Evolutionary conservation across 257 asterid species (phyloP), one percentile per base, ranked within the genome.

Genomic region (Solanum sejunctum): DNA sequence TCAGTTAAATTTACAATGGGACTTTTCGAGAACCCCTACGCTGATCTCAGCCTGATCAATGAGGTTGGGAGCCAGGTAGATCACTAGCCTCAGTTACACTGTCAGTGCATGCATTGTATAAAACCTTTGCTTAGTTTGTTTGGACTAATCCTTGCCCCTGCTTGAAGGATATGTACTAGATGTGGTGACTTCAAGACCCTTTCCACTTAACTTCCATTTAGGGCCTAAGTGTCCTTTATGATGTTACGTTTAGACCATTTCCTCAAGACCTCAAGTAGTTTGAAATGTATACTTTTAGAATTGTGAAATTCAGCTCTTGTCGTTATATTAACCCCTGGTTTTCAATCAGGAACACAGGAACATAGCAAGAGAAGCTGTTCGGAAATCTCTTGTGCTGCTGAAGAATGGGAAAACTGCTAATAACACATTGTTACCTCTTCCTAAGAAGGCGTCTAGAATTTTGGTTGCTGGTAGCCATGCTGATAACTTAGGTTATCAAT

Each of bases 401-500:
- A 95, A 95, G 89, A 95, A 95, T 84, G 98, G 98, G 78, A 93
- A 92, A 88, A 89, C 18, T 26, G 89, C 88, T n/a, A 91, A 84
- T 23, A 90, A 91, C 66, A 61, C 94, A 32, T 64, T 95, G 88
- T 85, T 95, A 54, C 98, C 97, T 12, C 93, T 95, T 88, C 89
- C 98, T 84, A 93, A 91, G 90, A 95, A 87, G 84, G 96, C 84
- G 3, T 83, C 93, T 3, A 95, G 83, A 88, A 87, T 93, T 86
- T 89, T 95, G 83, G 95, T 95, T 58, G 95, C 98, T 28, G 98
- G 98, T 81, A 88, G 86, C 67, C 98, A 93, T 87, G 98, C 98
- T 15, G 94, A 95, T 89, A 93, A 95, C 91, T 92, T 95, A 90
- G 98, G 98, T 73, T 93, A 90, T 78, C 97, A 93, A 81, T 95